Percentiles rank a stretch among this genome's conserved stretches.
phyloP scores from a whole-genome alignment of 345 rosid species.

The Dovyalis caffra region DNA sequence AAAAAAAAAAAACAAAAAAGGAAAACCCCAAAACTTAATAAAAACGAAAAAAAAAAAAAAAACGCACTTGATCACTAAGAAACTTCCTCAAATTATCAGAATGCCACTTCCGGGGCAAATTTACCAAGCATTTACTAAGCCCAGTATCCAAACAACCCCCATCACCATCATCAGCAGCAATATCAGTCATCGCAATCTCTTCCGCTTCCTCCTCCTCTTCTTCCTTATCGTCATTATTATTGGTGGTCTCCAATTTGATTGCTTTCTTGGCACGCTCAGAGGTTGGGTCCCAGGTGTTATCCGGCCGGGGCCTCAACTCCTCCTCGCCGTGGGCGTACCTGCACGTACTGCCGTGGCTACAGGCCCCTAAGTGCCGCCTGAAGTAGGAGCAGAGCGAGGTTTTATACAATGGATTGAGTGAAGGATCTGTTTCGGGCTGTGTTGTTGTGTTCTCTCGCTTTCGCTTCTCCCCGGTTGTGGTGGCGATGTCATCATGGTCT shows the following conservation, averaged over 20 bases:
- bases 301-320: conserved; percentile 76
- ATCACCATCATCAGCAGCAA: conserved; percentile 40
- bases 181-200: conserved; percentile 60
- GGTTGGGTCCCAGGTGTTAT: conserved; percentile 94
- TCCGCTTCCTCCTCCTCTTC: conserved; percentile 24
- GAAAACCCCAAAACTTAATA: not conserved
- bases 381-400: conserved; percentile 90
- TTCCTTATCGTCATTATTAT: conserved; percentile 27
- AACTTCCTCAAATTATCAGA: conserved; percentile 58
- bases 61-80: conserved; percentile 55
- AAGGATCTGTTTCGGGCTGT: conserved; percentile 18
- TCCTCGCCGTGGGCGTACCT: conserved; percentile 86
- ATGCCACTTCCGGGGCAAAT: conserved; percentile 75
- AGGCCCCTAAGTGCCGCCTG: conserved; percentile 50
- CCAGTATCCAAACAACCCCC: conserved; percentile 40
- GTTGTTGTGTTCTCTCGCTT: conserved; percentile 43
- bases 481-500: conserved; percentile 16
- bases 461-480: conserved; percentile 49
- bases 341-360: conserved; percentile 74
- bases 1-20: conserved; percentile 2
- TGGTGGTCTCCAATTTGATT: conserved; percentile 27
- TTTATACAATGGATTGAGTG: conserved; percentile 48
- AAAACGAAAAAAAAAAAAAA: conserved; percentile 1
- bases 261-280: conserved; percentile 79
- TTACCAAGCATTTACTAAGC: conserved; percentile 72